Conservation (phyloP, 75 land plant genomes). For the Picea sitchensis region DNA sequence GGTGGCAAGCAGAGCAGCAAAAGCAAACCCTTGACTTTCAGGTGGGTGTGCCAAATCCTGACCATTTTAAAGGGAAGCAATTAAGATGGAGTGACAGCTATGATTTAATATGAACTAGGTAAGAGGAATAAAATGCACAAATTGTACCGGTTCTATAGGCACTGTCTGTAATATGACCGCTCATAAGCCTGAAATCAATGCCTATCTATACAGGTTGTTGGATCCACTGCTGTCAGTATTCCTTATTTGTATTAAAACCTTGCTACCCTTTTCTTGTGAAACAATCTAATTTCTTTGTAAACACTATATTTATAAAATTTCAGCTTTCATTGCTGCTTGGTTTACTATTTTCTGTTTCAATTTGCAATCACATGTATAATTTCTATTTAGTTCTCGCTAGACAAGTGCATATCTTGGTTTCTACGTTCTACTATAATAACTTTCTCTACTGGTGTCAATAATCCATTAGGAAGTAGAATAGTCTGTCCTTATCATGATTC, state of each 20-base stretch:
- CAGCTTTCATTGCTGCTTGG: not conserved
- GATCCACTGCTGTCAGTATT: no score
- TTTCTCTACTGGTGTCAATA: no score
- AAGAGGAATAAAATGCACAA: slow-evolving; percentile 17
- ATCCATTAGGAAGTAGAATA: no score
- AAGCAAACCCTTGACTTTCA: slow-evolving; percentile 80
- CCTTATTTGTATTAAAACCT: no score
- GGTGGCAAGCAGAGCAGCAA: slow-evolving; percentile 92
- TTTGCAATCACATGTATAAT: not conserved
- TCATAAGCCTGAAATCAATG: no score
- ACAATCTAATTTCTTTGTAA: not conserved
- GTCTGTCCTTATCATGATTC: no score
- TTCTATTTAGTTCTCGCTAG: not conserved
- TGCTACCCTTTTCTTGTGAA: no score
- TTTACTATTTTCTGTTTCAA: not conserved
- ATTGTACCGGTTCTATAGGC: not conserved
- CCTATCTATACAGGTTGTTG: no score
- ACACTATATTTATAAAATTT: not conserved
- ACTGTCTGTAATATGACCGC: not conserved
- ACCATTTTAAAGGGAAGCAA: not conserved
- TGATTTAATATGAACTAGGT: slow-evolving; percentile 19
- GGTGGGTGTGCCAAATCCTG: slow-evolving; percentile 24
- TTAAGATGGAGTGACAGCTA: not conserved
- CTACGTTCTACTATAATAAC: no score
- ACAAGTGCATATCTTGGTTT: not conserved